phyloP scores from a whole-genome alignment of 2,329 filamentous ascomycete species.

The Proliferodiscus dingleyae region DNA sequence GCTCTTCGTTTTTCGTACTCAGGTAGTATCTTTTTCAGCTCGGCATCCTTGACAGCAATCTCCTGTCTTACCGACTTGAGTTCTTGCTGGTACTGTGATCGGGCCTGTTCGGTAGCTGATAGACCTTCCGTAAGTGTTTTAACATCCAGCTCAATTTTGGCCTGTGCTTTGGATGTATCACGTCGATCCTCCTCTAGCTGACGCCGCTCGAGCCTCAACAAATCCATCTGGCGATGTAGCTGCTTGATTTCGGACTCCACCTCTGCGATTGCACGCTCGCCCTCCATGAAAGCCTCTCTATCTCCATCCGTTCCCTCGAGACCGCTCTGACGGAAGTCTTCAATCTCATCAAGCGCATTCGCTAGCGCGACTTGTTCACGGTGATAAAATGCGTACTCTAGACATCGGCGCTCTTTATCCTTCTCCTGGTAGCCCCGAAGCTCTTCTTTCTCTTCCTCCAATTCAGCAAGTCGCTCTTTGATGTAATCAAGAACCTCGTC shows the following conservation, averaged over 20 bases:
- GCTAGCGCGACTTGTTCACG: conserved; percentile 79
- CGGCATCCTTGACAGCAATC: conserved; percentile 70
- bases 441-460: conserved; percentile 97
- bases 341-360: conserved; percentile 74
- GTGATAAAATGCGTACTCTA: conserved; percentile 93
- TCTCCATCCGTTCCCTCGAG: conserved; percentile 81
- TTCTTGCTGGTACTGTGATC: conserved; percentile 65
- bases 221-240: conserved; percentile 75
- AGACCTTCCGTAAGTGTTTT: conserved; percentile 82
- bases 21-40: conserved; percentile 71
- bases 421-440: conserved; percentile 91
- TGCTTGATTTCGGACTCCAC: conserved; percentile 77
- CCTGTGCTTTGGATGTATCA: conserved; percentile 71
- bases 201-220: conserved; percentile 76
- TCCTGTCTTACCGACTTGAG: conserved; percentile 67
- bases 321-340: conserved; percentile 74
- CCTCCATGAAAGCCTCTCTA: conserved; percentile 68
- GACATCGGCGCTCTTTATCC: conserved; percentile 82
- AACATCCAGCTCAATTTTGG: conserved; percentile 80
- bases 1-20: conserved; percentile 68
- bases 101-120: conserved; percentile 68
- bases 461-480: conserved; percentile 78
- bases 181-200: conserved; percentile 88
- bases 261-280: conserved; percentile 71
- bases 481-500: conserved; percentile 90